Percentiles rank a stretch among this genome's conserved stretches.
These are phyloP conservation scores for Penicillium sp. DNA, from an alignment of 2,329 filamentous ascomycete genomes.

Conservation along the genomic window DNA sequence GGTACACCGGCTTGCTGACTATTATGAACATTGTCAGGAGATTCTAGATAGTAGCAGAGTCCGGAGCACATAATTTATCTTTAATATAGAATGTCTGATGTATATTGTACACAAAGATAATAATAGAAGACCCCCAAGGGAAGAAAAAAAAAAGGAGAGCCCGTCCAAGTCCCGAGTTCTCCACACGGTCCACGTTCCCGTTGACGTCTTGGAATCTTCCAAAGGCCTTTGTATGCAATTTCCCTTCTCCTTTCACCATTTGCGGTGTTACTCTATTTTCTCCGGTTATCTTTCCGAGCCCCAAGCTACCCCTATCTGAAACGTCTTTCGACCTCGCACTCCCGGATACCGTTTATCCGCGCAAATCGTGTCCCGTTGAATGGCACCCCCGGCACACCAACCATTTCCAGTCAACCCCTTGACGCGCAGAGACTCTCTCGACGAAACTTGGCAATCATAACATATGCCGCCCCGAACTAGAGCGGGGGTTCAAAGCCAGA, in stretches of 20 bases:
- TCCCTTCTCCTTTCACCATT: constrained; percentile 3
- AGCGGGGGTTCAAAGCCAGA: constrained; percentile 50
- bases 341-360: background rate
- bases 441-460: constrained; percentile 24
- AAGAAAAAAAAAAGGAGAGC: constrained; percentile 4
- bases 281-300: background rate
- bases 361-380: constrained; percentile 11
- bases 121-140: background rate
- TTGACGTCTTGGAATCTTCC: constrained; percentile 16
- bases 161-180: constrained; percentile 15
- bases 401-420: constrained; percentile 8
- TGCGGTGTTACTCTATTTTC: background rate
- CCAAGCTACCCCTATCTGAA: background rate
- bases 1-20: background rate
- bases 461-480: constrained; percentile 40
- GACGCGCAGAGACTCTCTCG: constrained; percentile 16
- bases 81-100: background rate
- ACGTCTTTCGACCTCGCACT: background rate
- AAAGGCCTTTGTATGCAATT: constrained; percentile 8
- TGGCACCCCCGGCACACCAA: constrained; percentile 16
- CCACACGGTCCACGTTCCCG: constrained; percentile 21
- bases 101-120: background rate
- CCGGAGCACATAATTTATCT: background rate
- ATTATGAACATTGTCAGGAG: background rate
- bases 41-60: background rate